Evolutionary conservation across 371 early-diverging fungal genomes (phyloP).

Genomic region (Catenaria anguillulae): DNA sequence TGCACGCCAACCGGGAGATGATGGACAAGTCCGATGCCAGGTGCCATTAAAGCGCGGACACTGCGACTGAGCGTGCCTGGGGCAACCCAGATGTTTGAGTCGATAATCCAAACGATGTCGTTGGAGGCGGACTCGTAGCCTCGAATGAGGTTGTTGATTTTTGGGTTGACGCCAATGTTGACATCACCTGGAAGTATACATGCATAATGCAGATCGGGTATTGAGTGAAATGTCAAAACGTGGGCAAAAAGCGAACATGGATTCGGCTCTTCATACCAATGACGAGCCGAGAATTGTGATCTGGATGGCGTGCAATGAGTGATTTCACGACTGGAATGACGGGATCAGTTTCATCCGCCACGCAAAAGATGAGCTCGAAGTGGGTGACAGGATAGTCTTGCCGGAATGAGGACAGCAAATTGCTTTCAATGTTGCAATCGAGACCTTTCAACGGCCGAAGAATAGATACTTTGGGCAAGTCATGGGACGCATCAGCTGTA

Average conservation of each 20-base stretch:
- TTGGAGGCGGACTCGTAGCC: constrained; percentile 61
- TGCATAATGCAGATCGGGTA: constrained; percentile 1
- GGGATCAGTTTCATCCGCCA: constrained; percentile 61
- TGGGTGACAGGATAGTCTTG: constrained; percentile 56
- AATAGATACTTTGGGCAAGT: constrained; percentile 39
- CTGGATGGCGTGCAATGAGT: constrained; percentile 48
- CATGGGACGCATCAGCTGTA: no score
- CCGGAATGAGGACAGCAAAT: constrained; percentile 60
- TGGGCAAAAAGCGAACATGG: no score
- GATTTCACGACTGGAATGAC: constrained; percentile 49
- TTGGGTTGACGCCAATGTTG: constrained; percentile 72
- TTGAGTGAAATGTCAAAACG: constrained; percentile 7
- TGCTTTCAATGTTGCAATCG: constrained; percentile 60
- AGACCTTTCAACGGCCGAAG: constrained; percentile 83
- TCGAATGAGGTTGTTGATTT: constrained; percentile 81
- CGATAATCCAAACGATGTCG: constrained; percentile 86
- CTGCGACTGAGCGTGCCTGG: constrained; percentile 60
- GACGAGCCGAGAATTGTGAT: constrained; percentile 56
- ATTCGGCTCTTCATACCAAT: constrained; percentile 47
- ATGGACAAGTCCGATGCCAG: constrained; percentile 82
- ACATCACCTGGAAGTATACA: constrained; percentile 52
- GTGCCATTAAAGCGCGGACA: constrained; percentile 46
- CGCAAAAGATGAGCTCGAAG: constrained; percentile 70
- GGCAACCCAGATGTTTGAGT: constrained; percentile 71
- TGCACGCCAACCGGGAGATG: constrained; percentile 69